Evolutionary conservation across 2,329 filamentous ascomycete genomes (phyloP).

Genomic region (Canariomyces notabilis): DNA sequence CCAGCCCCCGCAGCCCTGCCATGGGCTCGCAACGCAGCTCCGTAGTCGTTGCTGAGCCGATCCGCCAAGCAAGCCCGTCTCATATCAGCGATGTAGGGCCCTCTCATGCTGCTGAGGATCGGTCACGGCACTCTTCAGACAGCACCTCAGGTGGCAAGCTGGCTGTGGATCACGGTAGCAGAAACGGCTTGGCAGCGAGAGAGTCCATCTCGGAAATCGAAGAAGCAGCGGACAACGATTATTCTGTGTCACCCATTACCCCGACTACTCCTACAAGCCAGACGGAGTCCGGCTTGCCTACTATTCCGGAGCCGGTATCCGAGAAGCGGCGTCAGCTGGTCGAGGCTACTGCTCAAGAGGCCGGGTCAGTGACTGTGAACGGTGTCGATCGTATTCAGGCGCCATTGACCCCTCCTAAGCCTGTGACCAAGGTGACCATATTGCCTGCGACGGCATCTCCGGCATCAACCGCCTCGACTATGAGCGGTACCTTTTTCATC

Average conservation of each 20-base stretch:
- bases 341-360: conserved; percentile 6
- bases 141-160: conserved; percentile 14
- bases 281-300: conserved; percentile 7
- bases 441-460: conserved; percentile 29
- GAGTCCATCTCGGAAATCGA: conserved; percentile 43
- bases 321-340: conserved; percentile 12
- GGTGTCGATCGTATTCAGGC: conserved; percentile 17
- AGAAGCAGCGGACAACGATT: conserved; percentile 29
- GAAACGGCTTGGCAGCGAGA: conserved; percentile 20
- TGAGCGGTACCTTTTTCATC: conserved; percentile 29
- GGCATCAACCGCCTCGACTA: conserved; percentile 11
- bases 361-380: conserved; percentile 24
- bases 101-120: conserved; percentile 39
- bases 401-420: conserved; percentile 24
- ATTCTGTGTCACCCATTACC: conserved; percentile 12
- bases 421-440: conserved; percentile 34
- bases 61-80: conserved; percentile 35
- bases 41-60: conserved; percentile 40
- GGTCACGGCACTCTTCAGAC: conserved; percentile 16
- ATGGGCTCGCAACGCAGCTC: conserved; percentile 46
- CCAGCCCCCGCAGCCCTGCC: conserved; percentile 46
- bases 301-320: conserved; percentile 12
- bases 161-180: conserved; percentile 18
- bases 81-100: conserved; percentile 38
- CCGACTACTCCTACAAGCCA: conserved; percentile 9